Base-by-base conservation (phyloP, 1,139 yeast genomes). In the Kazachstania sp. region DNA sequence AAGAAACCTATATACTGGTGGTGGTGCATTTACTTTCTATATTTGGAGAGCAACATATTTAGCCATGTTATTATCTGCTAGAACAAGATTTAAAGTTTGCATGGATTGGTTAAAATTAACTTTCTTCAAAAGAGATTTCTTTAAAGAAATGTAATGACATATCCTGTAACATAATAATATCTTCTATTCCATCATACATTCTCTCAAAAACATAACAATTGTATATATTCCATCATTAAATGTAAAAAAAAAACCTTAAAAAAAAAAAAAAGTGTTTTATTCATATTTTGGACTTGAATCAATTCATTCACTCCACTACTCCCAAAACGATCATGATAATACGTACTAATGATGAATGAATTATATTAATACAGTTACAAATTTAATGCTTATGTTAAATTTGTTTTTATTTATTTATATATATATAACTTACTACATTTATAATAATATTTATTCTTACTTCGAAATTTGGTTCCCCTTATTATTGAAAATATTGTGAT, bases 41-140 rank as follows among this genome's bases (percentile, higher is more conserved):
- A 81, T 90, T 75, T 90, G 97, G 97, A 83, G 95, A 73, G 80
- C 92, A 13, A 86, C 94, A 41, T 90, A 90, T 71, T 75, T 90
- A 56, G 79, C 86, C 68, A 88, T 90, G 96, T 83, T 92, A 68
- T 81, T 90, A 70, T 83, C 94, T 45, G 81, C 85, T 57, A 82
- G 90, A 71, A 86, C 87, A 71, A 88, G 87, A 76, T 75, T 86
- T 56, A 79, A 86, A 70, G 95, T 90, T 51, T 73, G 81, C 60
- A 73, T 85, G 59, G 97, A 90, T 69, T 90, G 97, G 97, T 65
- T 81, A 60, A 90, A 88, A 76, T 81, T 87, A 54, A 75, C 85
- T 54, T 70, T 87, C 66, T 90, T 90, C 68, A 96, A 95, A 56
- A 86, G 97, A 73, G 97, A 88, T 70, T 77, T 70, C 56, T 69